Base-by-base conservation (phyloP, 106 monocot species). In the Allium fistulosum region DNA sequence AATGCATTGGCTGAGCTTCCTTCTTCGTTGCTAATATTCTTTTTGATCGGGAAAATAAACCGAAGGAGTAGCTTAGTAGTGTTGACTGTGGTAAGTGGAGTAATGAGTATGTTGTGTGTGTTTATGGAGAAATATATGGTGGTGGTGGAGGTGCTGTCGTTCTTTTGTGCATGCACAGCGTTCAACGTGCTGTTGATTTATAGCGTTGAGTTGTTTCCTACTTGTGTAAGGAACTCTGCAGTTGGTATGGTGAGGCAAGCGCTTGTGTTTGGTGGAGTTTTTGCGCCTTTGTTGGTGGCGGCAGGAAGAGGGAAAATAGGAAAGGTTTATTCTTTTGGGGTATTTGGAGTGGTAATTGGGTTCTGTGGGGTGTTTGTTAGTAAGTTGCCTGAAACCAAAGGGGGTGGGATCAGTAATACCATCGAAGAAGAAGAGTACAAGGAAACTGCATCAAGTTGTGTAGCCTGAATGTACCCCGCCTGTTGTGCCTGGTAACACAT, bases 1-100 rank as follows among this genome's bases (percentile, higher is more conserved):
- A 95, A 95, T 69, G 88, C 85, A 5, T 7, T 91, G 3, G 60
- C 85, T 2, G 87, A 95, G 74, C 74, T 88, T 0, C 85, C 88
- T 3, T 75, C 94, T 8, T 59, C 81, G 3, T 51, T 91, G 13
- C 16, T 81, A 45, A 75, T 75, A 9, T 75, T 82, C 63, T 62
- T 83, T 49, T 51, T 85, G 16, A 47, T 85, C 1, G 81, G 68
- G 2, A 57, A 45, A 28, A 11, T 91, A 11, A 80, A 82, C 62
- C 53, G 94, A 14, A 67, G 87, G 27, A 56, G n/a, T 46, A 69
- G 83, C 7, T 0, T 78, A 62, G n/a, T 85, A 0, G 51, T 18
- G 53, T 67, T 79, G 49, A 78, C 85, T 9, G 17, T 61, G 28
- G 13, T 69, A 48, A 80, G 82, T 45, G 81, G 81, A 7, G 59